These are phyloP conservation scores for Sphagnurus paluster DNA, from an alignment of 1,284 basidiomycete genomes.

Conservation along the genomic window DNA sequence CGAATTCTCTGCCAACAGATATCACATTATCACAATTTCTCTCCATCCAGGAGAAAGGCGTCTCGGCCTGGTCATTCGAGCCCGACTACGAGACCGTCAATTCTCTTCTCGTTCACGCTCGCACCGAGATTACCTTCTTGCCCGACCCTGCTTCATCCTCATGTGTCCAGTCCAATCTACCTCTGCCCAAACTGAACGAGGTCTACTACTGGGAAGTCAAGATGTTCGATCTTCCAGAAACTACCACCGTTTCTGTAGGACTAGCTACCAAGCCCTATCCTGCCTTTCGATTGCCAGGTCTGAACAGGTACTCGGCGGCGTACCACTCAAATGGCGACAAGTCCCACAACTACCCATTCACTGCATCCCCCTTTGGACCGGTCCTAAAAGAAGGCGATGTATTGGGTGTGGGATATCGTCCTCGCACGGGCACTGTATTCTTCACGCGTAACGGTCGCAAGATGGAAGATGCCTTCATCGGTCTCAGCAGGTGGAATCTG, in stretches of 20 bases:
- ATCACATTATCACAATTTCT: slow-evolving; percentile 97
- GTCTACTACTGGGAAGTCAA: slow-evolving; percentile 99
- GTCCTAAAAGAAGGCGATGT: slow-evolving; percentile 91
- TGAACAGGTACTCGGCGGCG: slow-evolving; percentile 89
- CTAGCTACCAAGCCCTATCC: slow-evolving; percentile 96
- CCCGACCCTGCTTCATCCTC: slow-evolving; percentile 92
- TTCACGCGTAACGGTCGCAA: slow-evolving; percentile 96
- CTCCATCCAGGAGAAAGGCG: slow-evolving; percentile 97
- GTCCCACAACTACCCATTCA: slow-evolving; percentile 97
- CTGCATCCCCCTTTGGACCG: slow-evolving; percentile 83
- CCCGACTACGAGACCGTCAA: slow-evolving; percentile 94
- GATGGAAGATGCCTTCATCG: slow-evolving; percentile 91
- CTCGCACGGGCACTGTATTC: slow-evolving; percentile 93
- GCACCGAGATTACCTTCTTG: slow-evolving; percentile 95
- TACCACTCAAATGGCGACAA: slow-evolving; percentile 98
- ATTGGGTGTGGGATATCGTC: slow-evolving; percentile 90
- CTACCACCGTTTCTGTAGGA: slow-evolving; percentile 85
- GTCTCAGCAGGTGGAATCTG: slow-evolving; percentile 85
- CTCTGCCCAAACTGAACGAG: slow-evolving; percentile 93
- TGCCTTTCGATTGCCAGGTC: slow-evolving; percentile 87
- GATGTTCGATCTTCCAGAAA: slow-evolving; percentile 90
- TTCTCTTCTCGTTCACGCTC: slow-evolving; percentile 86
- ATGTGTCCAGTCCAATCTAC: slow-evolving; percentile 92
- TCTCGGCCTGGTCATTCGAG: slow-evolving; percentile 97
- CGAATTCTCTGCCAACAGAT: slow-evolving; percentile 91